These are phyloP conservation scores for Macadamia tetraphylla DNA, from an alignment of 164 flowering plant genomes.

Conservation along the genomic window DNA sequence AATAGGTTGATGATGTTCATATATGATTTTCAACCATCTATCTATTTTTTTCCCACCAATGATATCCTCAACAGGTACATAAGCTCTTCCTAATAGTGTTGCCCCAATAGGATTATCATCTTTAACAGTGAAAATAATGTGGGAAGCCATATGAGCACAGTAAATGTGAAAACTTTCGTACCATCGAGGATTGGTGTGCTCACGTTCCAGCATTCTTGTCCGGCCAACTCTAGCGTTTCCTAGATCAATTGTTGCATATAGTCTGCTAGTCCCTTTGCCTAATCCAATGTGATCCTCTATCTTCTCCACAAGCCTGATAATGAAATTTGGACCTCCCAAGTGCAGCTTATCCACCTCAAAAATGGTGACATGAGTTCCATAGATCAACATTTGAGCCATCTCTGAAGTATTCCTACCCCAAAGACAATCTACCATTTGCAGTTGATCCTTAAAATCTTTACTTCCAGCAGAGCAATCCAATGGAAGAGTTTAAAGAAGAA, in stretches of 20 bases:
- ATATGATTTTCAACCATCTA: constrained; percentile 45
- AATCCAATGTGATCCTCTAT: constrained; percentile 40
- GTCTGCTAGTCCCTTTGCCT: constrained; percentile 27
- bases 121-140: too few species aligned
- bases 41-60: constrained; percentile 48
- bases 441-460: too few species aligned
- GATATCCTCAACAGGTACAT: constrained; percentile 44
- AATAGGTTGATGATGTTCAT: constrained; percentile 32
- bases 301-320: constrained; percentile 17
- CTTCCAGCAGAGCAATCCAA: too few species aligned
- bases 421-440: too few species aligned
- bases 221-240: constrained; percentile 56
- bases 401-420: too few species aligned
- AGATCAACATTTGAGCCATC: too few species aligned
- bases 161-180: constrained; percentile 27
- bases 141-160: too few species aligned
- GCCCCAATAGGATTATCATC: constrained; percentile 29
- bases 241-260: constrained; percentile 58
- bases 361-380: too few species aligned
- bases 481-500: too few species aligned
- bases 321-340: too few species aligned
- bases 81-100: constrained; percentile 56
- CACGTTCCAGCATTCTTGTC: constrained; percentile 39
- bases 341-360: too few species aligned
- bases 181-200: constrained; percentile 50